phyloP scores from a whole-genome alignment of 192 early-diverging fungal genomes.

The Obelidium mucronatum region DNA sequence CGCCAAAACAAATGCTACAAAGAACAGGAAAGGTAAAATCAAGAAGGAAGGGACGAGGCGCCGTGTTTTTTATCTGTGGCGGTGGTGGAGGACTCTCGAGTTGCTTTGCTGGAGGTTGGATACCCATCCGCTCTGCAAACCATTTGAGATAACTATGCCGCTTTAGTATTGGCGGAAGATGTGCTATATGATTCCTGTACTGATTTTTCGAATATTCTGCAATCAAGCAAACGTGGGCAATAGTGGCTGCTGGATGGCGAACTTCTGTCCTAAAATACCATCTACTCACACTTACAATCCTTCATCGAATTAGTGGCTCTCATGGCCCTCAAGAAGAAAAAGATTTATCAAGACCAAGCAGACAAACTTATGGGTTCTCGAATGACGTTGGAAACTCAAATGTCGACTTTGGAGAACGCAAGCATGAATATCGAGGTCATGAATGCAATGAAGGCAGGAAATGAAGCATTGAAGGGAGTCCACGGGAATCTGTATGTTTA shows the following conservation, averaged over 20 bases:
- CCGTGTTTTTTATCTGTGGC: too few relatives aligned
- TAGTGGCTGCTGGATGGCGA: too few relatives aligned
- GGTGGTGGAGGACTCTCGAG: too few relatives aligned
- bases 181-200: too few relatives aligned
- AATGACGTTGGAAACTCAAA: slow-evolving; percentile 93
- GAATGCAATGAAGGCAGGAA: slow-evolving; percentile 92
- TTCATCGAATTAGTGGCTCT: slow-evolving; percentile 68
- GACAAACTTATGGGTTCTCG: slow-evolving; percentile 88
- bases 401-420: slow-evolving; percentile 94
- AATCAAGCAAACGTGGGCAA: too few relatives aligned
- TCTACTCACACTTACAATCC: neutral
- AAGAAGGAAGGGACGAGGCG: too few relatives aligned
- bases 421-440: slow-evolving; percentile 96
- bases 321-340: slow-evolving; percentile 95
- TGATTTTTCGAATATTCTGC: too few relatives aligned
- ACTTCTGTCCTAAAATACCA: too few relatives aligned
- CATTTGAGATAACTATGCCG: too few relatives aligned
- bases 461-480: slow-evolving; percentile 92
- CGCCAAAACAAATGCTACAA: slow-evolving; percentile 89
- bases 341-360: slow-evolving; percentile 81
- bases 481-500: slow-evolving; percentile 80
- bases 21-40: slow-evolving; percentile 85
- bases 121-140: too few relatives aligned
- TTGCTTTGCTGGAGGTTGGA: too few relatives aligned
- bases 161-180: too few relatives aligned